These are phyloP conservation scores for Desmodesmus armatus DNA, from an alignment of 139 green algal genomes.

Conservation along the genomic window DNA sequence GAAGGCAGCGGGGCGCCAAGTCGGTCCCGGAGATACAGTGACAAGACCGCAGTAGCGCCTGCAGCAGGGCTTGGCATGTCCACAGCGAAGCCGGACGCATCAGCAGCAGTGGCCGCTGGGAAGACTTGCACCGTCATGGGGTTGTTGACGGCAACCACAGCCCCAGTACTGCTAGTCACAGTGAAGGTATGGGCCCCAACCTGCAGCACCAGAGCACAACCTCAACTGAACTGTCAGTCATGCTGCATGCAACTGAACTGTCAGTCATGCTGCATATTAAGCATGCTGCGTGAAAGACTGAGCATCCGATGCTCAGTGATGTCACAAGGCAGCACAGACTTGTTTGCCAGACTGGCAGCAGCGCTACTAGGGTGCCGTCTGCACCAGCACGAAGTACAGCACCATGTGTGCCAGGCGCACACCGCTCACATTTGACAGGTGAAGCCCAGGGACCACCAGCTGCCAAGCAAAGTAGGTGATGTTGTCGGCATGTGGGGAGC, in stretches of 20 bases:
- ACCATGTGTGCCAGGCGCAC: not conserved
- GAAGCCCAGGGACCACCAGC: not conserved
- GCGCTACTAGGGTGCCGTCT: not conserved
- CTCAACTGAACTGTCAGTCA: no score
- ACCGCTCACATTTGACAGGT: not conserved
- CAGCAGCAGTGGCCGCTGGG: not conserved
- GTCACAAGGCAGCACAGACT: no score
- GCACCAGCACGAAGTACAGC: not conserved
- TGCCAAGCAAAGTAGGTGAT: not conserved
- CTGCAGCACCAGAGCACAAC: not conserved
- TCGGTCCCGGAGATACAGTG: no score
- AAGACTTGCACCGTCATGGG: not conserved
- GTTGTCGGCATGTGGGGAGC: no score
- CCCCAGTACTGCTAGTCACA: not conserved
- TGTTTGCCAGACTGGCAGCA: not conserved
- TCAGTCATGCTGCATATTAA: no score
- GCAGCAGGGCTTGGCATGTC: not conserved
- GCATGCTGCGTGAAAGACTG: no score
- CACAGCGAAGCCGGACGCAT: not conserved
- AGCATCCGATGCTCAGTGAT: no score
- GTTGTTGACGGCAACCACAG: not conserved
- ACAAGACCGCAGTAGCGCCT: not conserved
- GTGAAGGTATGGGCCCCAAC: not conserved
- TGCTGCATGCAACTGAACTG: no score
- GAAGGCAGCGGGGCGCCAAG: no score